phyloP scores from a whole-genome alignment of 805 yeast species.

The Hanseniaspora opuntiae region DNA sequence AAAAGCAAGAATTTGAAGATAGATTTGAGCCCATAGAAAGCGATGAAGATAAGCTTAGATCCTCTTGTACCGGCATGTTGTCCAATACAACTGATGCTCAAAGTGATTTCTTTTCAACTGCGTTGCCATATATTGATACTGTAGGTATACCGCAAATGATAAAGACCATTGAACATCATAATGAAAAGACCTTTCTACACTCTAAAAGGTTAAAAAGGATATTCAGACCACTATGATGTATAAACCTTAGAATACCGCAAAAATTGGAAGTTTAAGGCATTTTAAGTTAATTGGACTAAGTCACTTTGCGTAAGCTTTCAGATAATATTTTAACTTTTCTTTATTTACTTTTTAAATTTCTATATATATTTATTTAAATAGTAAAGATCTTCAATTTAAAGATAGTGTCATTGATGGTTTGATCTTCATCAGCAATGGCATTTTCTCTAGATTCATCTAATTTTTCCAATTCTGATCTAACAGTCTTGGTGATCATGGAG shows the following conservation, averaged over 20 bases:
- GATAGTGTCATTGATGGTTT: slow-evolving; percentile 62
- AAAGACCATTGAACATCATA: neutral
- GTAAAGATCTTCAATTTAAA: slow-evolving; percentile 67
- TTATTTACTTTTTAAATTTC: neutral
- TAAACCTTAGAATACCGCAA: too few relatives aligned
- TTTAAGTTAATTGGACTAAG: too few relatives aligned
- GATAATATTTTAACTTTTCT: neutral
- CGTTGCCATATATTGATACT: neutral
- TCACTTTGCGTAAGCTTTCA: neutral
- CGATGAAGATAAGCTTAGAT: neutral
- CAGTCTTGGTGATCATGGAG: slow-evolving; percentile 60
- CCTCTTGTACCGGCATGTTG: neutral
- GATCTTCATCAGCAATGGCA: slow-evolving; percentile 79
- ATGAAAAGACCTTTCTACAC: neutral
- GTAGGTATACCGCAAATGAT: neutral
- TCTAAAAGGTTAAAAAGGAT: slow-evolving; percentile 1
- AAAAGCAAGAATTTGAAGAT: neutral
- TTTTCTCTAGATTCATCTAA: slow-evolving; percentile 32
- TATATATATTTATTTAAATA: slow-evolving; percentile 22
- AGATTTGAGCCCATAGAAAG: neutral
- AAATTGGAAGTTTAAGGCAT: too few relatives aligned
- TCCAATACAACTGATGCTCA: neutral
- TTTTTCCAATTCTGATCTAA: slow-evolving; percentile 42
- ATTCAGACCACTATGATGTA: neutral
- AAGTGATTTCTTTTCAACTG: neutral